These are phyloP conservation scores for Pharnaceum exiguum DNA, from an alignment of 148 eudicot species.

Conservation along the genomic window DNA sequence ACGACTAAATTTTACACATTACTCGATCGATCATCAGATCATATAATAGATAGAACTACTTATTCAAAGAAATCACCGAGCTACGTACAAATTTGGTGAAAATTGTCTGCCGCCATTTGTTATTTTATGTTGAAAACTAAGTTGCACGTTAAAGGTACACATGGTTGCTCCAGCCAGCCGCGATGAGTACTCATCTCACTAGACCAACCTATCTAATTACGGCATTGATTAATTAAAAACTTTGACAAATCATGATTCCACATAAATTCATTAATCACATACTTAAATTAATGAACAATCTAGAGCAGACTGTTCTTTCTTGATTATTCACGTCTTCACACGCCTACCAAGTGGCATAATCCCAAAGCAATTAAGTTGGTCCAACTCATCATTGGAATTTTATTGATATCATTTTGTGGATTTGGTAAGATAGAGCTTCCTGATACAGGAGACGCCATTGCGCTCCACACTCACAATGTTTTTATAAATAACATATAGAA, in stretches of 20 bases:
- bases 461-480: too few species aligned
- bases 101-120: neutral
- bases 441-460: too few species aligned
- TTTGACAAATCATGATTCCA: slow-evolving; percentile 14
- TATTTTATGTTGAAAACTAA: neutral
- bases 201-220: slow-evolving; percentile 6
- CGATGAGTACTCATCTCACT: slow-evolving; percentile 9
- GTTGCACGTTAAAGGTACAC: slow-evolving; percentile 11
- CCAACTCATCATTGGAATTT: neutral
- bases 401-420: neutral
- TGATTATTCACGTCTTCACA: slow-evolving; percentile 9
- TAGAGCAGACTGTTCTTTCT: neutral
- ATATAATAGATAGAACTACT: too few species aligned
- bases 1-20: too few species aligned
- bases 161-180: slow-evolving; percentile 11
- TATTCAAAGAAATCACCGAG: neutral
- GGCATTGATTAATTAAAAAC: neutral
- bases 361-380: neutral
- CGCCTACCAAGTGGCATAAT: slow-evolving; percentile 3
- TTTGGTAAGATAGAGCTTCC: neutral
- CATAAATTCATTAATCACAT: neutral
- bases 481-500: too few species aligned
- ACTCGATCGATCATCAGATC: too few species aligned
- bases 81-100: neutral
- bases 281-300: neutral